Conservation (phyloP, 768 basidiomycete genomes). For the Auriscalpium microsporum region DNA sequence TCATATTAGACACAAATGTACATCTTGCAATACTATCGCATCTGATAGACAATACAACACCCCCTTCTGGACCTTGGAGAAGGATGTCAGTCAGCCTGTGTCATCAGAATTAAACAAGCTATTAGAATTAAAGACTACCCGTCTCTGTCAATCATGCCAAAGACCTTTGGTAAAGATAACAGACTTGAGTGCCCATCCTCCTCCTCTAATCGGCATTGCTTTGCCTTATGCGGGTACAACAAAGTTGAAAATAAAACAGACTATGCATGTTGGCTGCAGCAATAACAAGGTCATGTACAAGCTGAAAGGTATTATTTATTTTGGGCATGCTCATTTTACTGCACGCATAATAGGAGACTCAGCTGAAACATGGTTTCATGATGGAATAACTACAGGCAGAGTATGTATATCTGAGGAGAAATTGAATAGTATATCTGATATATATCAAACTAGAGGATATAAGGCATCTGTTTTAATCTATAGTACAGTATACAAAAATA, state of each 20-base stretch:
- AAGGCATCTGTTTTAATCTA: not conserved
- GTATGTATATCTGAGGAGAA: not conserved
- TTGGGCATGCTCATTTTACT: slow-evolving; percentile 18
- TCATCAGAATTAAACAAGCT: not conserved
- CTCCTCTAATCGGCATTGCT: not conserved
- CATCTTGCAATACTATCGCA: not conserved
- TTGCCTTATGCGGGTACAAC: not conserved
- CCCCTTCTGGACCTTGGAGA: not conserved
- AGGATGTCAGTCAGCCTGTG: not conserved
- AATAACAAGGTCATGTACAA: not conserved
- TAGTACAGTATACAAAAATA: not conserved
- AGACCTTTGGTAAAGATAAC: not conserved
- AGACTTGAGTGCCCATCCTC: not conserved
- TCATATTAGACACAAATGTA: not conserved
- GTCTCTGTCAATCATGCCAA: not conserved
- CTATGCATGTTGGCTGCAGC: not conserved
- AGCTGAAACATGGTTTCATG: slow-evolving; percentile 20
- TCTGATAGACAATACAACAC: not conserved
- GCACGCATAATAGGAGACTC: slow-evolving; percentile 10
- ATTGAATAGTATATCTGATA: not conserved
- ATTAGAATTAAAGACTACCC: not conserved
- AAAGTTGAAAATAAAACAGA: not conserved
- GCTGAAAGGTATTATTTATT: slow-evolving; percentile 18
- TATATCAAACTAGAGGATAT: not conserved
- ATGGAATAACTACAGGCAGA: slow-evolving; percentile 12